These are phyloP conservation scores for Cairneyella variabilis DNA, from an alignment of 495 filamentous ascomycete genomes.

Conservation along the genomic window DNA sequence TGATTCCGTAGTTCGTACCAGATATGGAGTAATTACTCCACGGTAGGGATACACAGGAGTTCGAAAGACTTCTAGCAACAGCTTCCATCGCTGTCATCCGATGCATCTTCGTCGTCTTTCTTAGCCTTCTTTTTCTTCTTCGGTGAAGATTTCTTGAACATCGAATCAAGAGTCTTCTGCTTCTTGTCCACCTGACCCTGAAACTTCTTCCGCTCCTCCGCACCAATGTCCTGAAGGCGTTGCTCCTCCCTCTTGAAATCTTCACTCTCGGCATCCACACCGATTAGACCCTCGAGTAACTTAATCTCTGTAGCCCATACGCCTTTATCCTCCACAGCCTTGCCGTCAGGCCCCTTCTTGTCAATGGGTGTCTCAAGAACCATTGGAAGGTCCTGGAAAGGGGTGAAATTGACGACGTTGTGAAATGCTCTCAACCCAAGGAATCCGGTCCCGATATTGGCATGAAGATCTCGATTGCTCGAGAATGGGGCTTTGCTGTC, in stretches of 20 bases:
- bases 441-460: slow-evolving; percentile 92
- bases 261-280: slow-evolving; percentile 65
- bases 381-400: slow-evolving; percentile 80
- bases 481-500: slow-evolving; percentile 84
- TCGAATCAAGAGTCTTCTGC: slow-evolving; percentile 39
- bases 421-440: slow-evolving; percentile 86
- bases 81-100: slow-evolving; percentile 17
- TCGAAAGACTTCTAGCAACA: slow-evolving; percentile 19
- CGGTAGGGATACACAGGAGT: neutral
- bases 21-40: neutral
- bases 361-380: slow-evolving; percentile 94
- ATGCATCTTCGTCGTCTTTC: slow-evolving; percentile 18
- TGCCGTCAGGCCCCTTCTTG: slow-evolving; percentile 47
- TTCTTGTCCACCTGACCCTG: slow-evolving; percentile 74
- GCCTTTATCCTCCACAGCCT: slow-evolving; percentile 62
- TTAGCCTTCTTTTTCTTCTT: slow-evolving; percentile 51
- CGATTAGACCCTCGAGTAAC: slow-evolving; percentile 82
- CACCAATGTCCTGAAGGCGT: slow-evolving; percentile 63
- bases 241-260: slow-evolving; percentile 64
- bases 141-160: slow-evolving; percentile 39
- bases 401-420: slow-evolving; percentile 78
- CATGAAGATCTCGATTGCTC: slow-evolving; percentile 80
- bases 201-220: slow-evolving; percentile 65
- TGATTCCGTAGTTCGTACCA: neutral
- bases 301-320: slow-evolving; percentile 87